Evolutionary conservation across 345 rosid species (phyloP).

Genomic region (Dimocarpus longan): DNA sequence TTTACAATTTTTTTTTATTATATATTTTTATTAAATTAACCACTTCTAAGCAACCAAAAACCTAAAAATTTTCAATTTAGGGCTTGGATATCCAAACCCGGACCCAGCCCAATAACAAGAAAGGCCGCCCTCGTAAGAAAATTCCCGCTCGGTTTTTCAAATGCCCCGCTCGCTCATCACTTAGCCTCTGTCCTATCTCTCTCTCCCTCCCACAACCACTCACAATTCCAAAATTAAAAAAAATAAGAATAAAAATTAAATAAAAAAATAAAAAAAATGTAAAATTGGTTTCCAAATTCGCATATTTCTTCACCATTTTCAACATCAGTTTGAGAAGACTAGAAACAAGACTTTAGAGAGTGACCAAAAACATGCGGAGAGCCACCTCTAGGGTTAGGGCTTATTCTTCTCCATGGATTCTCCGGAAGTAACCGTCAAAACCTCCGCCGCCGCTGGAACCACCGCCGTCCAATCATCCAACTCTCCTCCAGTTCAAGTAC

Average conservation of each 20-base stretch:
- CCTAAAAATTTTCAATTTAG: not conserved
- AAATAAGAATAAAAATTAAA: too few relatives aligned
- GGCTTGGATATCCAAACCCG: not conserved
- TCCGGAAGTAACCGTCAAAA: constrained; percentile 24
- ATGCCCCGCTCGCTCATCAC: constrained; percentile 7
- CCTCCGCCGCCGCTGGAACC: not conserved
- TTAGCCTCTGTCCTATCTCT: constrained; percentile 3
- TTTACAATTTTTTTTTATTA: too few relatives aligned
- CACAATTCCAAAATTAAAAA: too few relatives aligned
- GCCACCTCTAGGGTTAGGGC: constrained; percentile 18
- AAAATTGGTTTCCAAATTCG: not conserved
- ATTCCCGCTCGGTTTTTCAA: constrained; percentile 23
- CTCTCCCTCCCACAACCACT: not conserved
- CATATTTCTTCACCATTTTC: not conserved
- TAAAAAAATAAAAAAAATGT: not conserved
- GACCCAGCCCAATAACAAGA: not conserved
- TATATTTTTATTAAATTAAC: too few relatives aligned
- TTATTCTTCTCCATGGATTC: constrained; percentile 31
- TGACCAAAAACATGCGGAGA: constrained; percentile 29
- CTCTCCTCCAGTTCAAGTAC: constrained; percentile 51
- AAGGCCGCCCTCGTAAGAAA: not conserved
- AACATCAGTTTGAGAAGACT: constrained; percentile 14
- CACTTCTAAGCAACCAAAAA: too few relatives aligned
- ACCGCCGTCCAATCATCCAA: constrained; percentile 1
- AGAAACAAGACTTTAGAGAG: not conserved